Evolutionary conservation across 352 stramenopile species (phyloP).

Genomic region (Phytophthora megakarya): DNA sequence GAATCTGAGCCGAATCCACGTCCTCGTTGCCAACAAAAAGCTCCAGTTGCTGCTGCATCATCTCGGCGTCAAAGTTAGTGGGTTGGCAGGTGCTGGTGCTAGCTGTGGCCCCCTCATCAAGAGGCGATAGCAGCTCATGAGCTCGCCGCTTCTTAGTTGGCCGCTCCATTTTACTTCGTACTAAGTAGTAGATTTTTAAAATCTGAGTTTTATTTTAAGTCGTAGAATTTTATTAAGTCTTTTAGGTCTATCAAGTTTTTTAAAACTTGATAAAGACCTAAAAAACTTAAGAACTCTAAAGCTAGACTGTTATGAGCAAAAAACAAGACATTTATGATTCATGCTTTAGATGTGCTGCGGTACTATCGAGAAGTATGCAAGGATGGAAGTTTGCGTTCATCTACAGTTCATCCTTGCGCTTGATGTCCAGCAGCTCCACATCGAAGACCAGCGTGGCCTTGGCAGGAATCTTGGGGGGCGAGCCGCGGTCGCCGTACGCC

Average conservation of each 20-base stretch:
- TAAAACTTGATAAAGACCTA: too few relatives aligned
- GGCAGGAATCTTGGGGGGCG: conserved; percentile 92
- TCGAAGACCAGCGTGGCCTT: conserved; percentile 96
- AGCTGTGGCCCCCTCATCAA: conserved; percentile 5
- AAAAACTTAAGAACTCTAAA: too few relatives aligned
- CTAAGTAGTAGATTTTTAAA: too few relatives aligned
- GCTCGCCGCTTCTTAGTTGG: conserved; percentile 43
- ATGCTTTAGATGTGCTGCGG: background rate
- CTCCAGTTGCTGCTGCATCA: conserved; percentile 70
- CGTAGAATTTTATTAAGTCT: too few relatives aligned
- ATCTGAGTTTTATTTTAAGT: too few relatives aligned
- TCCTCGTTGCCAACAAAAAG: conserved; percentile 53
- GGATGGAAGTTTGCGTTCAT: conserved; percentile 3
- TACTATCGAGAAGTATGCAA: background rate
- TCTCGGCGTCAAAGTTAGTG: conserved; percentile 39
- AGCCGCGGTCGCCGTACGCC: conserved; percentile 94
- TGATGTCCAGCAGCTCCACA: conserved; percentile 97
- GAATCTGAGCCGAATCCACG: conserved; percentile 62
- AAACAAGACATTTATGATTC: too few relatives aligned
- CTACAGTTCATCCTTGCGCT: conserved; percentile 69
- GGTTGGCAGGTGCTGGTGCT: background rate
- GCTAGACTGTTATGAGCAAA: too few relatives aligned
- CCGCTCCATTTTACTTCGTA: conserved; percentile 19
- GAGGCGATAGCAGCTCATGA: conserved; percentile 14
- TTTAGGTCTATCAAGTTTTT: too few relatives aligned